Evolutionary conservation across 1,139 yeast genomes (phyloP).

Genomic region (Saccharomycopsis phalli): DNA sequence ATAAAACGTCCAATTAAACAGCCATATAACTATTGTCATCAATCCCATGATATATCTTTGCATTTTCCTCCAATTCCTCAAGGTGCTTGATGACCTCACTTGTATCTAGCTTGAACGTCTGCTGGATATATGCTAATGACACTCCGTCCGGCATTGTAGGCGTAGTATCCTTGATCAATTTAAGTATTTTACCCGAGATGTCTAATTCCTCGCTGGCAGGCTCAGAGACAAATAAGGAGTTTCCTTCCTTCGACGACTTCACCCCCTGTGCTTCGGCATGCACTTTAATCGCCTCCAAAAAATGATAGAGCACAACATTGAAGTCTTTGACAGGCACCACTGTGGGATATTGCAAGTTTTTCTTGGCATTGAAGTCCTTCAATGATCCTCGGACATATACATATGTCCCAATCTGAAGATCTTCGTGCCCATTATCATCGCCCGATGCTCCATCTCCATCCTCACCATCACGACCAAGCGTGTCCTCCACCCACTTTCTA

Average conservation of each 20-base stretch:
- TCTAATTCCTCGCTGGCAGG: slow-evolving; percentile 30
- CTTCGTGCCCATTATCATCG: slow-evolving; percentile 20
- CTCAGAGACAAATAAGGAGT: slow-evolving; percentile 38
- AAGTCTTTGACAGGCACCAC: slow-evolving; percentile 56
- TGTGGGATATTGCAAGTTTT: slow-evolving; percentile 55
- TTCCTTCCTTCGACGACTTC: slow-evolving; percentile 16
- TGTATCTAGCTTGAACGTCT: slow-evolving; percentile 41
- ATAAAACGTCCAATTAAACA: slow-evolving; percentile 31
- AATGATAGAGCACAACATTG: slow-evolving; percentile 72
- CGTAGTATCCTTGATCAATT: slow-evolving; percentile 42
- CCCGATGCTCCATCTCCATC: too few relatives aligned
- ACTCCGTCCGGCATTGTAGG: slow-evolving; percentile 66
- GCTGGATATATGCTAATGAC: slow-evolving; percentile 52
- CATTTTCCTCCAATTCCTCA: slow-evolving; percentile 49
- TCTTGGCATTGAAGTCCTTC: slow-evolving; percentile 60
- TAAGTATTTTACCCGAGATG: slow-evolving; percentile 36
- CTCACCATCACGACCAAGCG: slow-evolving; percentile 28
- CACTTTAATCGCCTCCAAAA: slow-evolving; percentile 58
- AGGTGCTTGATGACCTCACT: slow-evolving; percentile 43
- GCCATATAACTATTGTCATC: slow-evolving; percentile 56
- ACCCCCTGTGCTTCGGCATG: slow-evolving; percentile 47
- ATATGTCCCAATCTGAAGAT: slow-evolving; percentile 38
- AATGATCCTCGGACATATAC: slow-evolving; percentile 67
- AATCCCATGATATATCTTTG: slow-evolving; percentile 56
- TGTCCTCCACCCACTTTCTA: slow-evolving; percentile 60